A percentile compares a stretch with the other conserved stretches of the same genome.
These are phyloP conservation scores for Trichoderma virens DNA, from an alignment of 495 filamentous ascomycete species.

Conservation along the genomic window DNA sequence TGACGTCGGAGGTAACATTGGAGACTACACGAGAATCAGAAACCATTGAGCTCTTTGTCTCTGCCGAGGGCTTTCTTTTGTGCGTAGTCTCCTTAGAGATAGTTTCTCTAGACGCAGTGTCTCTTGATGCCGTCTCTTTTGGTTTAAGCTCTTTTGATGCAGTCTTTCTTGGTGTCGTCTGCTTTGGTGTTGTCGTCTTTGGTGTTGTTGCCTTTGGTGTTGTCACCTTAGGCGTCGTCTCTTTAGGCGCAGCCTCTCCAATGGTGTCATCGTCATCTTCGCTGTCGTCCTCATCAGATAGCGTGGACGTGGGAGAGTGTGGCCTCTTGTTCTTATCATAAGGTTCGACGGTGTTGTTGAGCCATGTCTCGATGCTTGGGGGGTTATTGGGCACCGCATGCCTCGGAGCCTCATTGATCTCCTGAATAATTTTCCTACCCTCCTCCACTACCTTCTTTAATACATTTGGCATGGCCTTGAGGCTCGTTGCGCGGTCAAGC, in stretches of 20 bases:
- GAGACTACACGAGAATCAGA: background rate
- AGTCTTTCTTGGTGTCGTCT: background rate
- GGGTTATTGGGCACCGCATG: constrained; percentile 38
- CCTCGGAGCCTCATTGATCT: constrained; percentile 43
- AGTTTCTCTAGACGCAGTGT: background rate
- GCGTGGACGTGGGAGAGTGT: background rate
- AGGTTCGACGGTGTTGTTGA: constrained; percentile 64
- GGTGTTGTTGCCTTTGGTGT: background rate
- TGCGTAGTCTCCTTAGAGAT: background rate
- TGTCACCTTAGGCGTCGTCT: background rate
- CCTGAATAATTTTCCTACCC: constrained; percentile 46
- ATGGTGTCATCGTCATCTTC: background rate
- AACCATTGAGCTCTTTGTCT: background rate
- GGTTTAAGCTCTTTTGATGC: background rate
- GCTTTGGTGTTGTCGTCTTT: background rate
- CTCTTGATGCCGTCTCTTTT: background rate
- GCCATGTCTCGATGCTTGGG: constrained; percentile 66
- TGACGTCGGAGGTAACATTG: background rate
- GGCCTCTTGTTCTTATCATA: constrained; percentile 33
- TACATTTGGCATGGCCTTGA: constrained; percentile 46
- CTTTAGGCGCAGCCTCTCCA: constrained; percentile 10
- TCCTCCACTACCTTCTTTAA: constrained; percentile 47
- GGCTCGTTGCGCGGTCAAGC: constrained; percentile 32
- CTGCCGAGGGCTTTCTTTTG: background rate
- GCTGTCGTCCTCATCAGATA: background rate